Conservation (phyloP, 495 filamentous ascomycete genomes). For the Podospora conica region DNA sequence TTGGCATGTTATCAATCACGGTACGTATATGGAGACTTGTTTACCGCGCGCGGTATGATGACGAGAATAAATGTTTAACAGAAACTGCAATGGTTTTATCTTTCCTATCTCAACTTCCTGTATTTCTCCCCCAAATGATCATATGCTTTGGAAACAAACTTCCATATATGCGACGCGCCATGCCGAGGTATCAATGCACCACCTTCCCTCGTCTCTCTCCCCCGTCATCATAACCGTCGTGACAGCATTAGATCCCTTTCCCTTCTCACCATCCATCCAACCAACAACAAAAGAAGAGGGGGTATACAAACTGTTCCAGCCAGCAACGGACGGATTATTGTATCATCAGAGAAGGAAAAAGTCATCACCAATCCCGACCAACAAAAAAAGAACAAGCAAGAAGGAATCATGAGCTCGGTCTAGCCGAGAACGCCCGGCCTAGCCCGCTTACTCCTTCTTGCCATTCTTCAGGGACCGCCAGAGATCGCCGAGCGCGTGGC, state of each 20-base stretch:
- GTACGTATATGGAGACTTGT: too few species aligned
- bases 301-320: constrained; percentile 20
- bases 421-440: neutral
- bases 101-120: neutral
- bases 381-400: neutral
- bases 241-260: neutral
- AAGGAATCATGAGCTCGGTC: neutral
- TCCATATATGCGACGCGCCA: neutral
- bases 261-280: neutral
- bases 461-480: constrained; percentile 22
- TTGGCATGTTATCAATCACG: neutral
- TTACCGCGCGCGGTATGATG: neutral
- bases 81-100: too few species aligned
- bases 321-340: constrained; percentile 8
- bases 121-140: neutral
- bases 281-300: neutral
- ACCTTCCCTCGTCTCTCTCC: neutral
- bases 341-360: constrained; percentile 1
- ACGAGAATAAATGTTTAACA: neutral
- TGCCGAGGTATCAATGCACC: neutral
- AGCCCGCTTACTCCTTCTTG: constrained; percentile 8
- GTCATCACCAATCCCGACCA: neutral
- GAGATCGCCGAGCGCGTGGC: constrained; percentile 22
- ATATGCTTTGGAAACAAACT: neutral
- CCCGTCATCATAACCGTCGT: neutral